Evolutionary conservation across 352 stramenopile genomes (phyloP), one percentile per base, ranked within the genome.

Genomic region (Phytophthora syringae): DNA sequence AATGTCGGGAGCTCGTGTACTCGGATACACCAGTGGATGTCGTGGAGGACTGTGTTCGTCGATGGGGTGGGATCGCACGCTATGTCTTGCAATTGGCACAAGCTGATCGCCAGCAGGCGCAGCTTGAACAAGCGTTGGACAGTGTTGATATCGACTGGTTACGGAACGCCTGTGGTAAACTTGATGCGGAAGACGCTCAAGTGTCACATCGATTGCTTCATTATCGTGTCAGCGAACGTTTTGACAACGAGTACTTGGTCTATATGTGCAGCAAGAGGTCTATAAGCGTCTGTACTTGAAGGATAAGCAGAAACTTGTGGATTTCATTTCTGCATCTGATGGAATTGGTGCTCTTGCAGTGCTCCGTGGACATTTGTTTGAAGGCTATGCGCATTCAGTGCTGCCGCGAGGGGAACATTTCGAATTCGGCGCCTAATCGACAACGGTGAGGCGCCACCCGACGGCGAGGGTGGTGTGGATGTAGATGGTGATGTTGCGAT

Each of bases 281-380:
- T 32, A 49, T 21, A 49, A 49, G 21, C 21, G 12, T 28, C 20
- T 49, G 2, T 49, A 49, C 43, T 5, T 20, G 6, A 28, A 51
- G 3, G 21, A 54, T 25, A 54, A 43, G 48, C 48, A 7, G n/a
- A 54, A 44, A 43, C 48, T 54, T 9, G n/a, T 54, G 5, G 12
- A 44, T 5, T 54, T 54, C 30, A 42, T 54, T 28, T 11, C 28
- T 32, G 48, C 3, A 3, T 53, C 47, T 40, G n/a, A n/a, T n/a
- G 45, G 45, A 48, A 3, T 59, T 59, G 24, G 37, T 15, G 24
- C 37, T 50, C 10, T 22, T 59, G 52, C 52, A 11, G 52, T 40
- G 10, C 52, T 50, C 9, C 37, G 37, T 32, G 36, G 52, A 15
- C n/a, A 50, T 24, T 28, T 49, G 25, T 39, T 59, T 42, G 52